Evolutionary conservation across 2,329 filamentous ascomycete species (phyloP).

Genomic region (Plenodomus tracheiphilus): DNA sequence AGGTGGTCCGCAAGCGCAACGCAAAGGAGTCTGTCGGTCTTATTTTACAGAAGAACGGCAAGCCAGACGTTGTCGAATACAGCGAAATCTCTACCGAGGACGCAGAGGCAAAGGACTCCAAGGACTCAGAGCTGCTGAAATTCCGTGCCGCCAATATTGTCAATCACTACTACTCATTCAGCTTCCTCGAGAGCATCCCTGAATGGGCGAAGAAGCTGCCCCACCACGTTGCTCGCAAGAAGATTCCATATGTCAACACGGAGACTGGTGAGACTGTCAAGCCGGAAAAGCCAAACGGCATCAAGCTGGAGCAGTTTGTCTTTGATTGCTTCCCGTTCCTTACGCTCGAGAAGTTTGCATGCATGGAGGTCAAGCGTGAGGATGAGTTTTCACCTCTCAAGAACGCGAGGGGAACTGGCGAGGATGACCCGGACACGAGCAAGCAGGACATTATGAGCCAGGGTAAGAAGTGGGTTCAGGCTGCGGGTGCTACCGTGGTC

Average conservation of each 20-base stretch:
- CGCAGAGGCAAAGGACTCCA: conserved; percentile 84
- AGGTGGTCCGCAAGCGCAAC: conserved; percentile 98
- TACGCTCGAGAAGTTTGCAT: conserved; percentile 85
- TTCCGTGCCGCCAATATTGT: conserved; percentile 99
- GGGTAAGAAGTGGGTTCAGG: conserved; percentile 82
- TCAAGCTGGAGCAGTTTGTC: conserved; percentile 99
- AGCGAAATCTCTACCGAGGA: conserved; percentile 90
- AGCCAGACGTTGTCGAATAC: conserved; percentile 97
- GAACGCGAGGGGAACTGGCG: conserved; percentile 79
- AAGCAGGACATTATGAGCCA: conserved; percentile 87
- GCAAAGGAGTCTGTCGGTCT: conserved; percentile 94
- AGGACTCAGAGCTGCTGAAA: conserved; percentile 80
- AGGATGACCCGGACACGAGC: conserved; percentile 94
- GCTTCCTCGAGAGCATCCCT: conserved; percentile 88
- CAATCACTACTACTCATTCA: conserved; percentile 98
- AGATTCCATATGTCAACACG: conserved; percentile 85
- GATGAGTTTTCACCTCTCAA: conserved; percentile 98
- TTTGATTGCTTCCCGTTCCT: conserved; percentile 97
- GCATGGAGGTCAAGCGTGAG: conserved; percentile 92
- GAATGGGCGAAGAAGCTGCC: conserved; percentile 83
- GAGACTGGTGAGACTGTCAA: conserved; percentile 80
- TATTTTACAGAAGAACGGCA: conserved; percentile 92
- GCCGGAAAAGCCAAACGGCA: conserved; percentile 92
- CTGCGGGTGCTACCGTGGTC: conserved; percentile 74
- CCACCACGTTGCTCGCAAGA: conserved; percentile 96